Evolutionary conservation across 352 stramenopile genomes (phyloP).

Genomic region (Globisporangium nagaii): DNA sequence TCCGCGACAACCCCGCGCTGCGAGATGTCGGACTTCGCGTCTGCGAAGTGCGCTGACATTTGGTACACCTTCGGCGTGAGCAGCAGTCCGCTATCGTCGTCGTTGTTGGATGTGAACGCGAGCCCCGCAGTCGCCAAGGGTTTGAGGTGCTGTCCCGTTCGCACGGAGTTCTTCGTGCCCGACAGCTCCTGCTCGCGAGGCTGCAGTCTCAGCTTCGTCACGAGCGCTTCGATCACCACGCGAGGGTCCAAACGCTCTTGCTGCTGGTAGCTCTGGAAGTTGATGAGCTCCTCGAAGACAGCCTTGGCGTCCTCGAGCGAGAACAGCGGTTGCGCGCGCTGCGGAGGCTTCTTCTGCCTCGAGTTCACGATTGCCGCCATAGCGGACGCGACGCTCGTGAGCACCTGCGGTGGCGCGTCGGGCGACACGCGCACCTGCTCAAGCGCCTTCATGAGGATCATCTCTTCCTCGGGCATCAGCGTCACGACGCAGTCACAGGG

Average conservation of each 20-base stretch:
- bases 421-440: slow-evolving; percentile 45
- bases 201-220: neutral
- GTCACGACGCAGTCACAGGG: slow-evolving; percentile 50
- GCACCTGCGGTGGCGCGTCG: slow-evolving; percentile 32
- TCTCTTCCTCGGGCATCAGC: slow-evolving; percentile 44
- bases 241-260: neutral
- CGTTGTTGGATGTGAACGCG: neutral
- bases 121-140: slow-evolving; percentile 1
- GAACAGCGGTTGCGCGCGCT: slow-evolving; percentile 30
- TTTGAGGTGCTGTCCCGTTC: neutral
- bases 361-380: slow-evolving; percentile 51
- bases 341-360: slow-evolving; percentile 31
- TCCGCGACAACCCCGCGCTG: neutral
- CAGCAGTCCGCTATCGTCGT: neutral
- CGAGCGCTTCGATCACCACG: neutral
- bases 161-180: neutral
- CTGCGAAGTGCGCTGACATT: neutral
- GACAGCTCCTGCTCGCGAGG: neutral
- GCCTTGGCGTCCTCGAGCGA: slow-evolving; percentile 30
- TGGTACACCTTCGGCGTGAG: neutral
- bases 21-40: neutral
- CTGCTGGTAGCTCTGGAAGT: neutral
- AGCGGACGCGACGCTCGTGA: slow-evolving; percentile 47
- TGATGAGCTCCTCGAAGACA: slow-evolving; percentile 23
- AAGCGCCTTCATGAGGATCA: slow-evolving; percentile 42